Evolutionary conservation across 306 rosid species (phyloP), one percentile per base, ranked within the genome.

Genomic region (Arachis stenosperma): DNA sequence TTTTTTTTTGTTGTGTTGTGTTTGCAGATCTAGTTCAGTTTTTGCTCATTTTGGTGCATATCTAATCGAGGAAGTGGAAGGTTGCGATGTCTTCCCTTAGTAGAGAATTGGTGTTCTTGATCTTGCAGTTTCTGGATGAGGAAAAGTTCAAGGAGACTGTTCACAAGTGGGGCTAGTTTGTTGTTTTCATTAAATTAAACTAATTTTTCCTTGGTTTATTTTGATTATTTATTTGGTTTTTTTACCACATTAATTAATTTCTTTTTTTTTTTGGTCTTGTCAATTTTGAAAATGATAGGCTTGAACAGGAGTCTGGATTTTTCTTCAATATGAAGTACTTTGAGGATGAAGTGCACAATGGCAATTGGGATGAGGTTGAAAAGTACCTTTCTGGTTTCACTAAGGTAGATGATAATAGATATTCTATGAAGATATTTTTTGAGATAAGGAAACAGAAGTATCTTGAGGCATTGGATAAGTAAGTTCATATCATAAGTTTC

Each of bases 341-440:
- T 81, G 98, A 94, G 82, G 98, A 94, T 72, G 98, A 94, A 86
- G 98, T 94, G 75, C 98, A 94, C 53, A 87, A 79, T 83, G 98
- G 98, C 63, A 94, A 94, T 81, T 94, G 98, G 98, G 98, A 94
- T 63, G 98, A 94, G 80, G 98, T 94, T 65, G 98, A 94, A 72
- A 94, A 68, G 75, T 94, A 94, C 87, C 92, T 94, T 37, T 91
- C 98, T 61, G 98, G 98, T 71, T 94, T 94, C 85, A 94, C 98
- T 1, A 94, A 94, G 82, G 98, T 94, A 54, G 98, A 94, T 71
- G 98, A 94, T 67, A 94, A 94, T 77, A 90, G 98, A 29, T 94
- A 91, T 69, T 94, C 98, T 51, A 94, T 94, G 98, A 94, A 94
- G 90, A 94, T 94, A 43, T 94, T 94, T 83, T 94, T 94, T 29